Evolutionary conservation across 225 moss, liverwort and hornwort genomes (phyloP).

Genomic region (Pleurozium schreberi): DNA sequence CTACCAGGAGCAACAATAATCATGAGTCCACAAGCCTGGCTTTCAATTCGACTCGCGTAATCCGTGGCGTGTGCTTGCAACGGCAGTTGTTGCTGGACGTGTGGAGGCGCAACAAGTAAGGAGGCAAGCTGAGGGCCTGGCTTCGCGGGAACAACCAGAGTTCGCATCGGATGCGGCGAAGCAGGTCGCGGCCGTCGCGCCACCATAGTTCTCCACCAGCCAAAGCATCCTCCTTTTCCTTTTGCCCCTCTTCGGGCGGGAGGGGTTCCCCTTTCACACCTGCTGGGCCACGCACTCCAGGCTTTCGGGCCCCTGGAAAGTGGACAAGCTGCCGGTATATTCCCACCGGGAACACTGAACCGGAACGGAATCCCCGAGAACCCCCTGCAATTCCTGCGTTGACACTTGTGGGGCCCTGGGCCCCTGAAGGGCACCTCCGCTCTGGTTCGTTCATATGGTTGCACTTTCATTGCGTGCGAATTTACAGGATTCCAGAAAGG

Average conservation of each 20-base stretch:
- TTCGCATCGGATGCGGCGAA: neutral
- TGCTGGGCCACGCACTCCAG: neutral
- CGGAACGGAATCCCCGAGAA: neutral
- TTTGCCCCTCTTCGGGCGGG: neutral
- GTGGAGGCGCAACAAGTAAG: neutral
- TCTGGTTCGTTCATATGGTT: neutral
- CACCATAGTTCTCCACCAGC: neutral
- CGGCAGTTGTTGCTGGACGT: neutral
- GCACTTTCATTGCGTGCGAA: neutral
- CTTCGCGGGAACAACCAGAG: neutral
- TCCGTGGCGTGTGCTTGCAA: neutral
- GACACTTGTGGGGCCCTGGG: neutral
- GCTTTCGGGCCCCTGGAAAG: neutral
- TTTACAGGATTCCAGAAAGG: neutral
- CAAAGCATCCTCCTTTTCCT: neutral
- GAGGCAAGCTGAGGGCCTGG: neutral
- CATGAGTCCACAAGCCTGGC: neutral
- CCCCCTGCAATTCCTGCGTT: neutral
- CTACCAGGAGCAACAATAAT: neutral
- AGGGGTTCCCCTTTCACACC: neutral
- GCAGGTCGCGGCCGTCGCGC: neutral
- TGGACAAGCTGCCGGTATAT: neutral
- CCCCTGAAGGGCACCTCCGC: neutral
- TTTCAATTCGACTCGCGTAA: neutral
- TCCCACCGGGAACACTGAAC: neutral